A percentile compares a stretch with the other conserved stretches of the same genome.
These are phyloP conservation scores for Amylocystis lapponica DNA, from an alignment of 768 basidiomycete species.

Conservation along the genomic window DNA sequence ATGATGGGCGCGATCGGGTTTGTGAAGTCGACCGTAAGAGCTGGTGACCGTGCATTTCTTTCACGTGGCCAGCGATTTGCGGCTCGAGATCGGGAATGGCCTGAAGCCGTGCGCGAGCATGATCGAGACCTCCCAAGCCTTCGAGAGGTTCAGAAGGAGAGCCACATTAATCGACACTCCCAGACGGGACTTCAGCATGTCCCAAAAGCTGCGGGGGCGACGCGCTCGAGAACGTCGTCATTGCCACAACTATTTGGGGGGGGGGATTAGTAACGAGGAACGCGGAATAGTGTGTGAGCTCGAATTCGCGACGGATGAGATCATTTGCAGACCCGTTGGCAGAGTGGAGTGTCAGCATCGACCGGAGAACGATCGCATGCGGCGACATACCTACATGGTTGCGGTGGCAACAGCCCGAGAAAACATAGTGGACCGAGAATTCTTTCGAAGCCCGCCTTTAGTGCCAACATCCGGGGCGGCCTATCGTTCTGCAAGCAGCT, in stretches of 20 bases:
- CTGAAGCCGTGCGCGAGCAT: conserved; percentile 11
- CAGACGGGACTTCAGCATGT: conserved; percentile 10
- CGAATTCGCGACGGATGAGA: conserved; percentile 49
- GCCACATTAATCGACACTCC: conserved; percentile 15
- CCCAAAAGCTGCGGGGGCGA: conserved; percentile 15
- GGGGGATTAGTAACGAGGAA: conserved; percentile 4
- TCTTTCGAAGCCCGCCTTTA: too few relatives aligned
- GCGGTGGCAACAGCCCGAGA: too few relatives aligned
- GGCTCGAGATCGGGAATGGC: conserved; percentile 1
- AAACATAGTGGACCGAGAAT: too few relatives aligned
- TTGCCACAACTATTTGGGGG: conserved; percentile 26
- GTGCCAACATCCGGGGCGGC: too few relatives aligned
- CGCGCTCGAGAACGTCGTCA: conserved; percentile 17
- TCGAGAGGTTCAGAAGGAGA: conserved; percentile 4
- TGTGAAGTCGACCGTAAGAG: conserved; percentile 9
- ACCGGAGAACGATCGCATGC: too few relatives aligned
- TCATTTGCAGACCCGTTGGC: conserved; percentile 96
- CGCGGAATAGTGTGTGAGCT: conserved; percentile 5
- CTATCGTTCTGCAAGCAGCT: too few relatives aligned
- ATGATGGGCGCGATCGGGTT: conserved; percentile 7
- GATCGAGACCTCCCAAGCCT: conserved; percentile 1
- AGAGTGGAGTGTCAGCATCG: too few relatives aligned
- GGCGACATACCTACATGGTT: too few relatives aligned
- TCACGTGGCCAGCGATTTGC: conserved; percentile 12
- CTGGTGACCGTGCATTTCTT: conserved; percentile 8